These are phyloP conservation scores for Cadophora gregata DNA, from an alignment of 2,329 filamentous ascomycete species.

Conservation along the genomic window DNA sequence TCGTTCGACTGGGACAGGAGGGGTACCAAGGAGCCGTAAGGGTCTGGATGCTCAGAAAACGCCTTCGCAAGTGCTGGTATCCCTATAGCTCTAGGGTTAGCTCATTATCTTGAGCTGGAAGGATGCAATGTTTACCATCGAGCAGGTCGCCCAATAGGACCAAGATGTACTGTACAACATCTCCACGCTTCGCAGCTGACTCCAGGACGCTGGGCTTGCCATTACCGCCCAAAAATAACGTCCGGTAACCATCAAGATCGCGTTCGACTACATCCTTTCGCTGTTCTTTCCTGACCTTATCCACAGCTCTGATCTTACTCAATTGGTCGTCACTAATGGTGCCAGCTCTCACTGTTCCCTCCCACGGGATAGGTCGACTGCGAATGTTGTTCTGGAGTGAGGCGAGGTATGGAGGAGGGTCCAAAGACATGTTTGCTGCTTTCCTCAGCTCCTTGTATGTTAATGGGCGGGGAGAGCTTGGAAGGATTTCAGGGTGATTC, in stretches of 20 bases:
- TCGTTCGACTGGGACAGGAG: conserved; percentile 80
- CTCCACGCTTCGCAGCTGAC: conserved; percentile 81
- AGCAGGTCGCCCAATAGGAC: conserved; percentile 88
- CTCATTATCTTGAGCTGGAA: background rate
- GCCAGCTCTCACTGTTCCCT: conserved; percentile 90
- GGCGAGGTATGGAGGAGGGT: conserved; percentile 85
- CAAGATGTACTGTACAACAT: conserved; percentile 94
- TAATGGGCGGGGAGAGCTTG: conserved; percentile 30
- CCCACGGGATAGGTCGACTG: conserved; percentile 94
- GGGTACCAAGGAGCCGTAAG: conserved; percentile 83
- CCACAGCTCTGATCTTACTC: conserved; percentile 93
- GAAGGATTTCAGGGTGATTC: too few species aligned
- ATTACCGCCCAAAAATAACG: conserved; percentile 78
- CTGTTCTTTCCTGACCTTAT: conserved; percentile 94
- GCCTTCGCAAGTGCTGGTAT: conserved; percentile 79
- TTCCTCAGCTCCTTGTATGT: conserved; percentile 33
- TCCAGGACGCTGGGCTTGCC: conserved; percentile 78
- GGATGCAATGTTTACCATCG: conserved; percentile 64
- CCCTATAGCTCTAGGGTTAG: conserved; percentile 56
- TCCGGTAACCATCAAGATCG: conserved; percentile 80
- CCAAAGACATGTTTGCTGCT: conserved; percentile 76
- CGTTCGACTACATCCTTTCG: conserved; percentile 81
- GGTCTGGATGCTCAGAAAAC: conserved; percentile 75
- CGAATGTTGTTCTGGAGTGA: conserved; percentile 97
- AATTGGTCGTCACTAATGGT: conserved; percentile 94